Conservation (phyloP, 176 grass and related monocot genomes). For the Dendrocalamus sinicus region DNA sequence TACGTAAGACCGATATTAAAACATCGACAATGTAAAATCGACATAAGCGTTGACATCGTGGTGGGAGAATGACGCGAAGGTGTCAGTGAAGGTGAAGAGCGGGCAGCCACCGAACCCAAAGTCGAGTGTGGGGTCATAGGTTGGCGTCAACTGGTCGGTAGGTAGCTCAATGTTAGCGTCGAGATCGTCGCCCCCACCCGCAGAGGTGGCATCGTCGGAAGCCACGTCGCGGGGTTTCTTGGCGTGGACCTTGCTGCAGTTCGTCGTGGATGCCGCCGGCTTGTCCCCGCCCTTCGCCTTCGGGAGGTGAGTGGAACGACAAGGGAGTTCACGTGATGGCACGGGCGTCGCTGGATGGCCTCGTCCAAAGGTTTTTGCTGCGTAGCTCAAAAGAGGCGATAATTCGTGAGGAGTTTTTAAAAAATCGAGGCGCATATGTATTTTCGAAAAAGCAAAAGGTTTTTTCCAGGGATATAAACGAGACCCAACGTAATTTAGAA, state of each 20-base stretch:
- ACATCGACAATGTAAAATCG: slow-evolving; percentile 56
- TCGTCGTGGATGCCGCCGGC: slow-evolving; percentile 36
- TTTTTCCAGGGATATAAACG: too few species aligned
- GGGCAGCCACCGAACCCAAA: slow-evolving; percentile 72
- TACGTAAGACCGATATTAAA: too few species aligned
- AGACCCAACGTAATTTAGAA: too few species aligned
- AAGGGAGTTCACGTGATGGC: too few species aligned
- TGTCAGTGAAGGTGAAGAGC: slow-evolving; percentile 76
- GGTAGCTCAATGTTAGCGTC: slow-evolving; percentile 68
- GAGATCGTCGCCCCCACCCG: slow-evolving; percentile 50
- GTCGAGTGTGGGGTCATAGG: slow-evolving; percentile 75
- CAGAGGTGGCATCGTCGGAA: slow-evolving; percentile 36
- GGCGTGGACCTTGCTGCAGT: slow-evolving; percentile 59
- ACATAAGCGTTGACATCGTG: slow-evolving; percentile 66
- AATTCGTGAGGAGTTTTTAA: too few species aligned
- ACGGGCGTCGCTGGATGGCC: too few species aligned
- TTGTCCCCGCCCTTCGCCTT: slow-evolving; percentile 72
- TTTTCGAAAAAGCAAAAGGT: too few species aligned
- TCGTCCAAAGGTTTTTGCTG: too few species aligned
- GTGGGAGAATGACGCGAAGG: slow-evolving; percentile 63
- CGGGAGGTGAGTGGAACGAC: too few species aligned
- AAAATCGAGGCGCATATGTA: too few species aligned
- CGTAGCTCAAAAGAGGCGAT: too few species aligned
- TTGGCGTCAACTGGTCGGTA: slow-evolving; percentile 67
- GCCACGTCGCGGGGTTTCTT: slow-evolving; percentile 61